These are phyloP conservation scores for Immersiella caudata DNA, from an alignment of 495 filamentous ascomycete genomes.

Conservation along the genomic window DNA sequence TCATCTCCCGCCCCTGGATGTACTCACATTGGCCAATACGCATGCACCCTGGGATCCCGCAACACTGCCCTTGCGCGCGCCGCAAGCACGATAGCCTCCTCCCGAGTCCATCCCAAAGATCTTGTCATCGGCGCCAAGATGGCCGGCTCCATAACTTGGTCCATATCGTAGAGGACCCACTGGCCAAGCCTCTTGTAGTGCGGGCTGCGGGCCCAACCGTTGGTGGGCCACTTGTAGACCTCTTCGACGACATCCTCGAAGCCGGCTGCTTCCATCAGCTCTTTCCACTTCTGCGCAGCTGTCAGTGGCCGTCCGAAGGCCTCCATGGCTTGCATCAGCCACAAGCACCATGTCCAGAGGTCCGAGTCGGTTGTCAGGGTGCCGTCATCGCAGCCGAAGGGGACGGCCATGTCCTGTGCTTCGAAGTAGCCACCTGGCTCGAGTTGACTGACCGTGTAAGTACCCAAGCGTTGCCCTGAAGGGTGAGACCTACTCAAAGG, in stretches of 20 bases:
- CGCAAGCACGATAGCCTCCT: constrained; percentile 2
- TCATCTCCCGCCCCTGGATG: not conserved
- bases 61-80: constrained; percentile 1
- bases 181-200: constrained; percentile 54
- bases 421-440: constrained; percentile 34
- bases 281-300: constrained; percentile 40
- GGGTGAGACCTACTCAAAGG: constrained; percentile 28
- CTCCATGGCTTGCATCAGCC: constrained; percentile 36
- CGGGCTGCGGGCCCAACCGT: constrained; percentile 57
- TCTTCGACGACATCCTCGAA: constrained; percentile 55
- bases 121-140: constrained; percentile 4
- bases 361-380: constrained; percentile 38
- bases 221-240: constrained; percentile 44
- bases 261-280: constrained; percentile 51
- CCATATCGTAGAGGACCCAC: constrained; percentile 42
- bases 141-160: constrained; percentile 5
- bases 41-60: constrained; percentile 1
- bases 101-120: not conserved
- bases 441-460: constrained; percentile 20
- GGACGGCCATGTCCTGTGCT: constrained; percentile 29
- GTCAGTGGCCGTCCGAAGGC: constrained; percentile 19
- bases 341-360: constrained; percentile 32
- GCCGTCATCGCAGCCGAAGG: constrained; percentile 56
- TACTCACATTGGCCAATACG: constrained; percentile 7
- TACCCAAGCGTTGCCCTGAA: not conserved